Percentiles rank a stretch among this genome's conserved stretches.
These are phyloP conservation scores for Pichia sp. DNA, from an alignment of 1,139 yeast genomes.

Conservation along the genomic window DNA sequence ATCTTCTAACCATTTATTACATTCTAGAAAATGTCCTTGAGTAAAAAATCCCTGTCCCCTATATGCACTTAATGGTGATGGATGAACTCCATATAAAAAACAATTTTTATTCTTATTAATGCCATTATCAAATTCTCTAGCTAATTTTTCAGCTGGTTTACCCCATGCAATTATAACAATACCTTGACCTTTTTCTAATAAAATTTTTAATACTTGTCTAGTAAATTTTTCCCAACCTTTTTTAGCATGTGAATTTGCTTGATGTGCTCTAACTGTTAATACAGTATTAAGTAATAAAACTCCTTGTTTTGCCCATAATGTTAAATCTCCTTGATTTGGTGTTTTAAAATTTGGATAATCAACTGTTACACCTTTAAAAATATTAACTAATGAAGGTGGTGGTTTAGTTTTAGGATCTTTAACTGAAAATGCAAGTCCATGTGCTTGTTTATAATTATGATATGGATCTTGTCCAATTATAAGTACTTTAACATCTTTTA, in stretches of 20 bases:
- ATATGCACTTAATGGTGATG: constrained; percentile 87
- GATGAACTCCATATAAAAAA: constrained; percentile 70
- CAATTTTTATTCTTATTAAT: background rate
- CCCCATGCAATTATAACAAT: constrained; percentile 94
- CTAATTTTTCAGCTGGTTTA: constrained; percentile 67
- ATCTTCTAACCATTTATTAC: too few species aligned
- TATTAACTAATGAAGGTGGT: constrained; percentile 88
- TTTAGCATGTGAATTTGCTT: constrained; percentile 87
- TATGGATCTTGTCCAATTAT: constrained; percentile 96
- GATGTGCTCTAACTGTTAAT: constrained; percentile 87
- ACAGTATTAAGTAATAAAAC: constrained; percentile 84
- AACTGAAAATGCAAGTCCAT: constrained; percentile 92
- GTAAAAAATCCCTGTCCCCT: constrained; percentile 54
- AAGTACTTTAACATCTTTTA: constrained; percentile 72
- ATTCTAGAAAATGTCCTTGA: constrained; percentile 47
- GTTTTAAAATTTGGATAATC: constrained; percentile 68
- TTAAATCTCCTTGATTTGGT: constrained; percentile 62
- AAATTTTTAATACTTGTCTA: constrained; percentile 54
- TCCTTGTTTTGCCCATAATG: constrained; percentile 85
- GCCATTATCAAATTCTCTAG: background rate
- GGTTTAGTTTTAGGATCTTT: constrained; percentile 69
- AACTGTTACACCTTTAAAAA: constrained; percentile 66
- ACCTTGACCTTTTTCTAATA: constrained; percentile 41
- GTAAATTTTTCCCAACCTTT: constrained; percentile 95
- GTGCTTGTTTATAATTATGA: constrained; percentile 90